Evolutionary conservation across 2,329 filamentous ascomycete genomes (phyloP).

Genomic region (Clonostachys sp.): DNA sequence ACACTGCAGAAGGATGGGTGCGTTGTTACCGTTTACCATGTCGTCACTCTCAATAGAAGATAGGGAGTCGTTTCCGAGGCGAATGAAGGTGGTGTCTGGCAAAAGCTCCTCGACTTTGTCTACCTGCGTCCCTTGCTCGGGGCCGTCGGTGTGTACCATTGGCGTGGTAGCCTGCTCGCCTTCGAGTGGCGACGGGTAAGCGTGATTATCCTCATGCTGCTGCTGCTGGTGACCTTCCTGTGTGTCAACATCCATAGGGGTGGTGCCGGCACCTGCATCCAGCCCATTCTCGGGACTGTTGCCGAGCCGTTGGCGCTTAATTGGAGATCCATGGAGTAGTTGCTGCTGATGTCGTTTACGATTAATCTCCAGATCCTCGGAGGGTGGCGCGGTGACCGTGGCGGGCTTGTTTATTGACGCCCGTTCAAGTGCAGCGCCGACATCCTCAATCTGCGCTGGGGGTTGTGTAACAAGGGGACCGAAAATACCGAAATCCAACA

Average conservation of each 20-base stretch:
- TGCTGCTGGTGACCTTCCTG: constrained; percentile 30
- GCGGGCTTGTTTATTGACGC: not conserved
- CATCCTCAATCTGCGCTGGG: constrained; percentile 32
- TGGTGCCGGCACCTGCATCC: constrained; percentile 39
- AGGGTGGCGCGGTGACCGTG: constrained; percentile 3
- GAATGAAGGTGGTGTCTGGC: constrained; percentile 56
- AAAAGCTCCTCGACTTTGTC: constrained; percentile 60
- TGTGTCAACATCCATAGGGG: constrained; percentile 57
- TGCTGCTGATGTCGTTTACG: constrained; percentile 47
- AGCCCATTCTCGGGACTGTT: constrained; percentile 56
- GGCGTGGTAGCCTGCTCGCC: constrained; percentile 50
- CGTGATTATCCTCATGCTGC: constrained; percentile 45
- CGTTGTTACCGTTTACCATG: constrained; percentile 37
- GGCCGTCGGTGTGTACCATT: constrained; percentile 52
- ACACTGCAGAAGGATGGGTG: constrained; percentile 62
- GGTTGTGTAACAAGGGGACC: constrained; percentile 46
- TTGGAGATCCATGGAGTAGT: constrained; percentile 49
- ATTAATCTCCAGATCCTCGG: constrained; percentile 32
- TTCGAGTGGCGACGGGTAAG: constrained; percentile 61
- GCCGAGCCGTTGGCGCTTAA: constrained; percentile 55
- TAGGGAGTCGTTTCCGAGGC: constrained; percentile 27
- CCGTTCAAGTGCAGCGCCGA: constrained; percentile 20
- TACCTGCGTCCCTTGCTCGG: constrained; percentile 59
- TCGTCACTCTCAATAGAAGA: constrained; percentile 5
- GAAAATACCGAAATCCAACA: constrained; percentile 49